Base-by-base conservation (phyloP, 352 stramenopile species). In the Phytopythium oedochilum region DNA sequence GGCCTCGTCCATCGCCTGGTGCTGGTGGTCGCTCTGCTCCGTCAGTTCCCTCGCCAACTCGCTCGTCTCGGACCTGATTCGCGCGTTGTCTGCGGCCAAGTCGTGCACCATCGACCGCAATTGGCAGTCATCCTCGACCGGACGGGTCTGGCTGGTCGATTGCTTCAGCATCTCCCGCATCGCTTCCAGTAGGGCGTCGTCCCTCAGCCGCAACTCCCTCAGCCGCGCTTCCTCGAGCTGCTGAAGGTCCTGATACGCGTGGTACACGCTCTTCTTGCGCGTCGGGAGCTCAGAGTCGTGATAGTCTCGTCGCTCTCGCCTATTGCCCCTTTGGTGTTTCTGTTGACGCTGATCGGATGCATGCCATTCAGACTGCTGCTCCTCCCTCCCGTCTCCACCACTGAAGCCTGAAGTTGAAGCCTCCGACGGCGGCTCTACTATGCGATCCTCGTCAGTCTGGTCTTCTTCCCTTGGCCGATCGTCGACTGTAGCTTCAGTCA, bases 181-280 rank as follows among this genome's bases (percentile, higher is more conserved):
- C 29, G 71, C 66, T 9, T 56, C 63, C 31, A 86, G 64, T 12
- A 78, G 7, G 10, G 70, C 64, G 14, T 82, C 62, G 42, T 86
- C 71, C 10, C 57, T 42, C 2, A 52, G 55, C 2, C 59, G 63
- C 38, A 70, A 58, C 31, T 73, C 68, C 0, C 60, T 61, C 26
- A 70, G 48, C 2, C 73, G 62, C 2, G 51, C 62, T n/a, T 74
- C 64, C 39, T 85, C 71, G 8, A 57, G 60, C 3, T 49, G 53
- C 32, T 83, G 69, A 12, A 78, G 55, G 11, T 77, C 60, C 25
- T 82, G 73, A 46, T 79, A 73, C 47, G 64, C 72, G 18, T 62
- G 60, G 36, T 80, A 86, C 11, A 82, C 58, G 23, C 70, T 80
- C 44, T 71, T 73, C 28, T 18, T 64, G 36, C 66, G 58, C n/a